phyloP scores from a whole-genome alignment of 1,284 basidiomycete genomes.

The Xerocomus nothofagi region DNA sequence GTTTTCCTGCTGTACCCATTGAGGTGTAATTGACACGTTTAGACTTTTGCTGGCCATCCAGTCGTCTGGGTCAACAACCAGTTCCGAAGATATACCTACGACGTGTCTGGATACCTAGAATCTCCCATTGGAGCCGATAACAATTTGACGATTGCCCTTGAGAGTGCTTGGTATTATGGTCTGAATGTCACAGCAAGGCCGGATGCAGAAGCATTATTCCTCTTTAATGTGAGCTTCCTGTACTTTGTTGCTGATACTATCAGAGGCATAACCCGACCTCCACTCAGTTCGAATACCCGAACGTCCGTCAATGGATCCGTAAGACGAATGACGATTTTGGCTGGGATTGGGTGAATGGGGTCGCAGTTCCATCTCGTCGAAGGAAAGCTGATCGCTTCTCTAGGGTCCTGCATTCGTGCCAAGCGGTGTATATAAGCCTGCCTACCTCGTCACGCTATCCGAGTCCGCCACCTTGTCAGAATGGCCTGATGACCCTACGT shows the following conservation, averaged over 20 bases:
- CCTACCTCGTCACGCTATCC: slow-evolving; percentile 47
- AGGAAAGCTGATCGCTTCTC: not conserved
- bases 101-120: slow-evolving; percentile 45
- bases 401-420: slow-evolving; percentile 61
- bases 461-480: slow-evolving; percentile 17
- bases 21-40: not conserved
- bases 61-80: slow-evolving; percentile 60
- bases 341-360: slow-evolving; percentile 52
- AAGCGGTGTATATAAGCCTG: slow-evolving; percentile 54
- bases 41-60: slow-evolving; percentile 52
- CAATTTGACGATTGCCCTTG: slow-evolving; percentile 52
- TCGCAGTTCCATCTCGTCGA: not conserved
- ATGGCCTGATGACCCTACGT: slow-evolving; percentile 20
- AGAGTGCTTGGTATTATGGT: slow-evolving; percentile 55
- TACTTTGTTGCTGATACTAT: not conserved
- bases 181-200: slow-evolving; percentile 50
- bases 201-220: slow-evolving; percentile 45
- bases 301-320: slow-evolving; percentile 48
- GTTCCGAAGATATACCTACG: slow-evolving; percentile 56
- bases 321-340: slow-evolving; percentile 59
- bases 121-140: slow-evolving; percentile 33
- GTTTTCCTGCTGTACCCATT: not conserved
- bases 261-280: not conserved
- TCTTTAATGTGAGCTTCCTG: slow-evolving; percentile 12
- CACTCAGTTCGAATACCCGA: slow-evolving; percentile 50